Percentiles rank a stretch among this genome's conserved stretches.
phyloP scores from a whole-genome alignment of 2,329 filamentous ascomycete species.

The Xylariaceae sp. region DNA sequence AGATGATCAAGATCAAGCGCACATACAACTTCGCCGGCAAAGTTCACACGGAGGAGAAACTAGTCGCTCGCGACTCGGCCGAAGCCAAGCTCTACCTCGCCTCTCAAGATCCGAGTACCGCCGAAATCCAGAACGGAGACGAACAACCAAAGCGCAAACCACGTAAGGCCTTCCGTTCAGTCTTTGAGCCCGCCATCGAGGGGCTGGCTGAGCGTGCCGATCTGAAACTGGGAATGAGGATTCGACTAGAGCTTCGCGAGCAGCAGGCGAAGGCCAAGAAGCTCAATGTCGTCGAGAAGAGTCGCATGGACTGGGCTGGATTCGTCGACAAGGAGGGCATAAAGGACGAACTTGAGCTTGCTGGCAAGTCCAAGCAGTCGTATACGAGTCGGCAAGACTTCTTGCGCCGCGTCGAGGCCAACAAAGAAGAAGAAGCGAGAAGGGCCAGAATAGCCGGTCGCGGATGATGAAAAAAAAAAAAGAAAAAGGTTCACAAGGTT shows the following conservation, averaged over 20 bases:
- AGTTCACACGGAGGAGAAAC: conserved; percentile 65
- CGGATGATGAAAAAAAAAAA: conserved; percentile 17
- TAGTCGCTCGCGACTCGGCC: conserved; percentile 58
- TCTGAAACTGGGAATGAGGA: conserved; percentile 51
- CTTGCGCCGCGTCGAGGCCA: conserved; percentile 57
- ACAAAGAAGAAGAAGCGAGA: conserved; percentile 55
- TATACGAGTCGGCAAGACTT: conserved; percentile 60
- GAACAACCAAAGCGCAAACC: conserved; percentile 40
- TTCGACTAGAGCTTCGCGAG: conserved; percentile 43
- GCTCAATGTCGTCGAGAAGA: conserved; percentile 66
- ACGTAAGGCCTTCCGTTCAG: conserved; percentile 54
- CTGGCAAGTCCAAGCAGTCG: conserved; percentile 59
- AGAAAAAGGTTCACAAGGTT: neutral
- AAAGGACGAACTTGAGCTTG: conserved; percentile 60
- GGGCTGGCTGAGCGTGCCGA: conserved; percentile 44
- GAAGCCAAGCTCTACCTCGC: conserved; percentile 61
- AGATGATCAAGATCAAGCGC: conserved; percentile 59
- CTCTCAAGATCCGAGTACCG: conserved; percentile 37
- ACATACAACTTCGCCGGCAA: conserved; percentile 72
- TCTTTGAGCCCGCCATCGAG: conserved; percentile 54
- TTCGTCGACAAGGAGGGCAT: conserved; percentile 67
- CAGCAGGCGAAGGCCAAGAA: conserved; percentile 52
- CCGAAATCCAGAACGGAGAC: conserved; percentile 25
- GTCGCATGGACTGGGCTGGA: conserved; percentile 66
- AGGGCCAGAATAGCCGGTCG: conserved; percentile 44